Base-by-base conservation (phyloP, 495 filamentous ascomycete species). In the Talaromyces proteolyticus region DNA sequence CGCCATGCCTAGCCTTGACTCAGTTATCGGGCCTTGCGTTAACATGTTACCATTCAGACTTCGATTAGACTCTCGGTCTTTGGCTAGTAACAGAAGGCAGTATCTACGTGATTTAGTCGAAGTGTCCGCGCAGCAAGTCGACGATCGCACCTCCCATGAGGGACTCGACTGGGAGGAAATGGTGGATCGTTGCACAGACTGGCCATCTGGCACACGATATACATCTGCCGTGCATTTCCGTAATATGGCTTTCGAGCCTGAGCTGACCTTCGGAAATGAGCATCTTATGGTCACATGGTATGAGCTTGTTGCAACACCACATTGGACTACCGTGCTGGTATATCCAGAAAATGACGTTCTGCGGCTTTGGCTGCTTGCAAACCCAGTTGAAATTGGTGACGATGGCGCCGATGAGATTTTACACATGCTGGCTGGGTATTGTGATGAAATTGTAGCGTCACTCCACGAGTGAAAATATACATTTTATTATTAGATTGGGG, bases 11-110 rank as follows among this genome's bases (percentile, higher is more conserved):
- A 24, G 34, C 18, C 52, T 77, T 14, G 72, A 69, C 12, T 56
- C 54, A 25, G 66, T 69, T 21, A 52, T 69, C 20, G 71, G 71
- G 0, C 65, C 64, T 3, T 79, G 75, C 52, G 50, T 77, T 23
- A 76, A 77, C 57, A 60, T 75, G 19, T 57, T 75, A 1, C 75
- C 75, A 3, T 67, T 75, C 18, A 47, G 45, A 23, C 26, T 47
- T 16, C 12, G 16, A 20, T 8, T 47, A 6, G n/a, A 36, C 12
- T 6, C 25, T 12, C 6, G 12, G 5, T 29, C 25, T 29, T 12
- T 6, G 12, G 12, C 5, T 29, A 29, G 6, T 6, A 29, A 5
- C 25, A 29, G 25, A 12, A 5, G 25, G 25, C 25, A 29, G 25
- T 36, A 39, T 3, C 10, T 36, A 38, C 42, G 10, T 23, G n/a